phyloP scores from a whole-genome alignment of 495 filamentous ascomycete genomes.

The Pseudoneurospora amorphoporcata region DNA sequence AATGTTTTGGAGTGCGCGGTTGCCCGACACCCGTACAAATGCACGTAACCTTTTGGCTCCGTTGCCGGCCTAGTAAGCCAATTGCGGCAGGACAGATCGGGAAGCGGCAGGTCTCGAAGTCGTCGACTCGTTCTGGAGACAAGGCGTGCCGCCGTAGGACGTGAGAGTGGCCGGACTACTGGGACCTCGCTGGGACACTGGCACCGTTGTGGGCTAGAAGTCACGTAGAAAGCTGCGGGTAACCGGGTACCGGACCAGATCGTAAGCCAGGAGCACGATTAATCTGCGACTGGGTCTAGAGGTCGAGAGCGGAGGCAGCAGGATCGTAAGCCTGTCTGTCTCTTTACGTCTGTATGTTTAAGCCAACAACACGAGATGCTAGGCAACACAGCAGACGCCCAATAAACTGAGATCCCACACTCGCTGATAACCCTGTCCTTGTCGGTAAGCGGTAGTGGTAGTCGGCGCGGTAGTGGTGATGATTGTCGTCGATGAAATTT shows the following conservation, averaged over 20 bases:
- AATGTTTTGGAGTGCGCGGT: slow-evolving; percentile 16
- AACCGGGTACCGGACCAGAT: not conserved
- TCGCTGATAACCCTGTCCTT: not conserved
- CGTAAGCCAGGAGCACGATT: not conserved
- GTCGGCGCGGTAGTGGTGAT: not conserved
- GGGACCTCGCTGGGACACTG: not conserved
- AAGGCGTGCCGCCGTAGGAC: not conserved
- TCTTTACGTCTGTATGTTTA: not conserved
- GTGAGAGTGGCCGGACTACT: not conserved
- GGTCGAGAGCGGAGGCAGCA: not conserved
- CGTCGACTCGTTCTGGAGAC: not conserved
- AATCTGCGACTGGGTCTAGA: not conserved
- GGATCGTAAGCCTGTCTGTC: not conserved
- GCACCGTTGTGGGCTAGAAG: not conserved
- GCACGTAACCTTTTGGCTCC: slow-evolving; percentile 15
- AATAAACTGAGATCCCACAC: not conserved
- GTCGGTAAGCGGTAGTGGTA: not conserved
- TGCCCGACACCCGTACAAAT: slow-evolving; percentile 12
- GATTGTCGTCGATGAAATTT: not conserved
- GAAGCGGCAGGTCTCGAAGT: not conserved
- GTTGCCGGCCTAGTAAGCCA: slow-evolving; percentile 10
- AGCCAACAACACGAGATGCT: not conserved
- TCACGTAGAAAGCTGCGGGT: not conserved
- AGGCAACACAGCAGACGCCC: not conserved
- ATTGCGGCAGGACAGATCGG: not conserved